Conservation (phyloP, 257 asterid species). For the Nicotiana tabacum region DNA sequence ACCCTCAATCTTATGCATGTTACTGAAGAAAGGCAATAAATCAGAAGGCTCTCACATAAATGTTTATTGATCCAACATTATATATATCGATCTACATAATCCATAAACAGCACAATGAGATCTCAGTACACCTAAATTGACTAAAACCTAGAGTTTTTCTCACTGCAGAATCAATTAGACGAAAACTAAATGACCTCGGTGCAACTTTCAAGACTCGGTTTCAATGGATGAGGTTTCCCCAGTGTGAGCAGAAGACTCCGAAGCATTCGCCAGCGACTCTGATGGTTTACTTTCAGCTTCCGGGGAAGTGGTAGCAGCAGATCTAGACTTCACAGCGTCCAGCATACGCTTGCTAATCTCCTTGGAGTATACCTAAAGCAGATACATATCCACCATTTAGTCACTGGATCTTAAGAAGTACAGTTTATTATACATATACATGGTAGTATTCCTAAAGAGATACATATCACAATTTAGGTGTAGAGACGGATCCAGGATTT, state of each 20-base stretch:
- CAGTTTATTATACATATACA: too few relatives aligned
- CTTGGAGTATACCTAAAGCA: constrained; percentile 12
- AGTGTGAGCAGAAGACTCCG: background rate
- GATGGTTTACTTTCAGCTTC: background rate
- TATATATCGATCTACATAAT: background rate
- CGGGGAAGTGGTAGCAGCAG: background rate
- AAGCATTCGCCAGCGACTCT: background rate
- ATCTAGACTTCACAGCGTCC: constrained; percentile 10
- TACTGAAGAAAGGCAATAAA: background rate
- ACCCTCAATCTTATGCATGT: background rate
- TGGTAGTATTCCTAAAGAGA: too few relatives aligned
- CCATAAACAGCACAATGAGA: background rate
- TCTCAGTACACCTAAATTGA: background rate
- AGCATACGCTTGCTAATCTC: constrained; percentile 20
- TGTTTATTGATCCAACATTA: background rate
- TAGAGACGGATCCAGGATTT: too few relatives aligned
- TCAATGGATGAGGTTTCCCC: background rate
- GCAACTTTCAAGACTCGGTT: background rate
- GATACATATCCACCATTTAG: background rate
- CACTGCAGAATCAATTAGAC: background rate
- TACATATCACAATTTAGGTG: too few relatives aligned
- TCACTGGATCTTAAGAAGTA: too few relatives aligned
- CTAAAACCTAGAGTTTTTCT: background rate
- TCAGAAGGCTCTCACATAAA: background rate
- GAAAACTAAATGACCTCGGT: background rate